These are phyloP conservation scores for Ganoderma lingzhi DNA, from an alignment of 1,284 basidiomycete species.

Conservation along the genomic window DNA sequence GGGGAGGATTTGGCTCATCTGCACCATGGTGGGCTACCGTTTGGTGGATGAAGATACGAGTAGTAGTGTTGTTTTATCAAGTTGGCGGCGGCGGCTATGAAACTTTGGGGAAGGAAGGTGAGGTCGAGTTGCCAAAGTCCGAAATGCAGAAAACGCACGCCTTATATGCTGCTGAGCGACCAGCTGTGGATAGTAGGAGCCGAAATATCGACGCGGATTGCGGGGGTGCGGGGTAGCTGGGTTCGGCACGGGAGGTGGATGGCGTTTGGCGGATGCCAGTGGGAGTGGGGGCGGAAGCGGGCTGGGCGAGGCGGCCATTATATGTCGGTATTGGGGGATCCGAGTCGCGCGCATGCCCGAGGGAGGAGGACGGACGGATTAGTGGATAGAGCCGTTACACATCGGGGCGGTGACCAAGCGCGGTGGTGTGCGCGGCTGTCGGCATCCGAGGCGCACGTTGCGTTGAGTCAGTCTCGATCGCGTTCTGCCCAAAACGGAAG, in stretches of 20 bases:
- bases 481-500: neutral
- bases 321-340: slow-evolving; percentile 2
- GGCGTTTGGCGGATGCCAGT: neutral
- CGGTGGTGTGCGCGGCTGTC: slow-evolving; percentile 23
- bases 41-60: neutral
- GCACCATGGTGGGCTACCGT: slow-evolving; percentile 27
- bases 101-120: neutral
- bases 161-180: neutral
- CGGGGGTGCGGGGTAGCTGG: neutral
- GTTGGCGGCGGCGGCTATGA: neutral
- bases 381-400: neutral
- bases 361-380: neutral
- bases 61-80: neutral
- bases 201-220: neutral
- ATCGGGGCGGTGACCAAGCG: slow-evolving; percentile 24
- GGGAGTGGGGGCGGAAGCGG: neutral
- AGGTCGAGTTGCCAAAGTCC: neutral
- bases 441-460: slow-evolving; percentile 15
- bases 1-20: slow-evolving; percentile 41
- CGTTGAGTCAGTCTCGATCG: slow-evolving; percentile 17
- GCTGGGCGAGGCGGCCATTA: neutral
- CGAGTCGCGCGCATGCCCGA: slow-evolving; percentile 16
- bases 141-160: neutral
- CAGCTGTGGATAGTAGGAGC: neutral
- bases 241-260: neutral